Evolutionary conservation across 352 stramenopile species (phyloP), one percentile per base, ranked within the genome.

Genomic region (Globisporangium cylindrosporum): DNA sequence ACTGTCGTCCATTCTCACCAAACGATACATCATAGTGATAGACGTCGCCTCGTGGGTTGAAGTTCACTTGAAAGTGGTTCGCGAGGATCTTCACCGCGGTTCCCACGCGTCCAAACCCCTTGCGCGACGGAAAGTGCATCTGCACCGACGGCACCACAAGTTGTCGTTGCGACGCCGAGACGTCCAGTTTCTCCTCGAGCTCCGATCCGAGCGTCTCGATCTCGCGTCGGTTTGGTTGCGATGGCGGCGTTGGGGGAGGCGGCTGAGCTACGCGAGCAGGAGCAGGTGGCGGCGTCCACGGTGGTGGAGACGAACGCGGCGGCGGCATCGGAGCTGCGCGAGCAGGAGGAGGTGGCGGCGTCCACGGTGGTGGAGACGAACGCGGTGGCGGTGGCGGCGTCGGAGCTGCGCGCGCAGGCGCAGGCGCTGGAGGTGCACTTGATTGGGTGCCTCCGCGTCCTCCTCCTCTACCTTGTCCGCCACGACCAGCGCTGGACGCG

Each of bases 11-110:
- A 29, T 60, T 56, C 61, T 86, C 71, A 0, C 70, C 73, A 66
- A 93, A 85, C 55, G 78, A 60, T 2, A 89, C 83, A 62, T 93
- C 86, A 67, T 93, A 93, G 76, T 93, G 86, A 60, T 78, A 93
- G 4, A 90, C 65, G 54, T 92, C 84, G 3, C 75, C 81, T 0
- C 73, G 59, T 15, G 74, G 68, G 10, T 75, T 82, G 48, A 88
- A 74, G 34, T 74, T 78, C 14, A 93, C 83, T 20, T 72, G 73
- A 58, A 91, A 93, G 49, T 92, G 83, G 55, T 93, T 93, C 8
- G 82, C 86, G 48, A 78, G 66, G 0, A 92, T 20, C 59, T 70
- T 86, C 14, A 91, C 71, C 0, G 64, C 6, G 18, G 67, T 73
- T 1, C 86, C 86, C 1, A 51, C n/a, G 43, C 46, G 71, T n/a